A percentile compares a stretch with the other conserved stretches of the same genome.
phyloP scores from a whole-genome alignment of 371 early-diverging fungal species.

The Lichtheimia ornata region DNA sequence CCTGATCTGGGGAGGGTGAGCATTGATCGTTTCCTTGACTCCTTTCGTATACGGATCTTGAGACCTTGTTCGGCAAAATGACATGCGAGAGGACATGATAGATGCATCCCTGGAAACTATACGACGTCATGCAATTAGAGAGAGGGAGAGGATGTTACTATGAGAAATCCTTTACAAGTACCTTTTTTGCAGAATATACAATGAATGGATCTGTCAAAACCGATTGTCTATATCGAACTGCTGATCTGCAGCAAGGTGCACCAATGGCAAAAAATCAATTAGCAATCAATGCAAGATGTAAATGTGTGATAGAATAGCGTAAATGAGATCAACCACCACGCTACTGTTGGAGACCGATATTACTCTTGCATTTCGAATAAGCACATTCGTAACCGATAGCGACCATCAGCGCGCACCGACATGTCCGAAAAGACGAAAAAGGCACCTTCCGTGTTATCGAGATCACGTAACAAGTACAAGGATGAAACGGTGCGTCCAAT shows the following conservation, averaged over 20 bases:
- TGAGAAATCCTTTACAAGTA: background rate
- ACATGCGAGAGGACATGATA: conserved; percentile 64
- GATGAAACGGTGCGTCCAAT: conserved; percentile 68
- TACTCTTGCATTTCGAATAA: conserved; percentile 83
- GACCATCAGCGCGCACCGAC: conserved; percentile 87
- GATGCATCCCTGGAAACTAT: conserved; percentile 57
- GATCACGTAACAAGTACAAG: conserved; percentile 58
- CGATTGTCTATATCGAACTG: conserved; percentile 26
- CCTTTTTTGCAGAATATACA: conserved; percentile 49
- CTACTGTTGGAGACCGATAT: conserved; percentile 1
- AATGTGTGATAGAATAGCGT: too few relatives aligned
- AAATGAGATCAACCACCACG: too few relatives aligned
- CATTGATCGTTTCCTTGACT: conserved; percentile 21
- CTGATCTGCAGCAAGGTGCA: conserved; percentile 8
- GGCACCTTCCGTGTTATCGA: conserved; percentile 74
- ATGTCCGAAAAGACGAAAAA: conserved; percentile 96
- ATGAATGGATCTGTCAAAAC: conserved; percentile 45
- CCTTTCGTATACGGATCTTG: conserved; percentile 72
- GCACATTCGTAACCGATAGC: conserved; percentile 83
- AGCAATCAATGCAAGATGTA: background rate
- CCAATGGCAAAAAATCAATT: background rate
- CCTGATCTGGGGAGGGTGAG: background rate
- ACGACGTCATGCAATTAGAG: background rate
- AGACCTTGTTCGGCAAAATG: conserved; percentile 70
- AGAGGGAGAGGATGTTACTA: background rate